These are phyloP conservation scores for Termitomyces sp. DNA, from an alignment of 768 basidiomycete species.

Conservation along the genomic window DNA sequence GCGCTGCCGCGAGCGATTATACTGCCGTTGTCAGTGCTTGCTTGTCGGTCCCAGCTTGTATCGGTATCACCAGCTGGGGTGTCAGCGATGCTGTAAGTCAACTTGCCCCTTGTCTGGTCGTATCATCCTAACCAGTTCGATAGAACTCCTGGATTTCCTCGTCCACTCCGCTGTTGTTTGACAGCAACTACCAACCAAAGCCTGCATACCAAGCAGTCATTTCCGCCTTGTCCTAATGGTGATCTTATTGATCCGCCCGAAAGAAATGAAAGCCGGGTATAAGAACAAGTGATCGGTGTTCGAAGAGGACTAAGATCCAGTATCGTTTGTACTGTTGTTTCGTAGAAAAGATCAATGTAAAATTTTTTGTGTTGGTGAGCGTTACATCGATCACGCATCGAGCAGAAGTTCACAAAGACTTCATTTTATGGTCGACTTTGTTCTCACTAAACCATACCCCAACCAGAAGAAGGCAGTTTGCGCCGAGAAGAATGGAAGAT, in stretches of 20 bases:
- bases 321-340: not conserved
- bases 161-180: constrained; percentile 24
- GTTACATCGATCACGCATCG: not conserved
- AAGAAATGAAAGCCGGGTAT: not conserved
- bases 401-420: constrained; percentile 4
- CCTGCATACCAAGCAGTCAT: constrained; percentile 26
- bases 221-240: constrained; percentile 6
- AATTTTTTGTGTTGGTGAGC: not conserved
- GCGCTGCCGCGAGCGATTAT: constrained; percentile 25
- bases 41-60: constrained; percentile 36
- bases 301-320: not conserved
- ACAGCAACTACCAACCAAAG: constrained; percentile 26
- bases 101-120: not conserved
- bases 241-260: not conserved
- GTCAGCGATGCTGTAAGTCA: constrained; percentile 40
- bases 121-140: not conserved
- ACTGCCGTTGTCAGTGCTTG: constrained; percentile 37
- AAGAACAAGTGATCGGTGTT: not conserved
- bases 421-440: constrained; percentile 10
- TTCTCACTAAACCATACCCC: constrained; percentile 31
- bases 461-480: constrained; percentile 25
- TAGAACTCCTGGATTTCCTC: constrained; percentile 27
- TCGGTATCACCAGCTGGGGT: constrained; percentile 50
- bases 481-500: constrained; percentile 25
- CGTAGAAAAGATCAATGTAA: not conserved